A percentile compares a stretch with the other conserved stretches of the same genome.
Conservation (phyloP, 2,329 filamentous ascomycete species). For the Cladophialophora yegresii region DNA sequence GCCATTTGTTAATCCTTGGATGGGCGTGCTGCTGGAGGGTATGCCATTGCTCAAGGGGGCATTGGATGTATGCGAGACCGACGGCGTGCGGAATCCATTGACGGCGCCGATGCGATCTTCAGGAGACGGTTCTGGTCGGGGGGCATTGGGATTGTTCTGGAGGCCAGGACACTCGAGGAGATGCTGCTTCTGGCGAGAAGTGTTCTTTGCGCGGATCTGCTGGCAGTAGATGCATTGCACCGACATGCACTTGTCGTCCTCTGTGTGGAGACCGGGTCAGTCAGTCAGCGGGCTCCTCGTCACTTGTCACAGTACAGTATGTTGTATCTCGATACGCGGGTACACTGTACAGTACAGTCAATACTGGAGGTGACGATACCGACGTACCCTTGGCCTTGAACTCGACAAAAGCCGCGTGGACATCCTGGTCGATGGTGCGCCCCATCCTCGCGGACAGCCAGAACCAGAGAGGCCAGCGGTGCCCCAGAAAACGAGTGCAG, state of each 20-base stretch:
- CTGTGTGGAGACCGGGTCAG: constrained; percentile 30
- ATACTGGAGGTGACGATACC: constrained; percentile 41
- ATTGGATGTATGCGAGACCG: constrained; percentile 47
- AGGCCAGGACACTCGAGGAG: constrained; percentile 54
- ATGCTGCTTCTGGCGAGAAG: constrained; percentile 55
- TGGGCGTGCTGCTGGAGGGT: constrained; percentile 47
- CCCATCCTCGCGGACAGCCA: constrained; percentile 44
- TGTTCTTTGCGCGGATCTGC: constrained; percentile 57
- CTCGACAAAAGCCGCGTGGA: constrained; percentile 56
- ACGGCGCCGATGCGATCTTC: constrained; percentile 45
- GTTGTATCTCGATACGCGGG: constrained; percentile 19
- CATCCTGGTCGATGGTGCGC: constrained; percentile 55
- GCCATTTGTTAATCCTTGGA: constrained; percentile 45
- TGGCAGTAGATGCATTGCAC: constrained; percentile 58
- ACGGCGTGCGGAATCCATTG: constrained; percentile 50
- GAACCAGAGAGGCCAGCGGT: not conserved
- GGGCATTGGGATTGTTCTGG: constrained; percentile 49
- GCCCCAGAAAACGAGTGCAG: not conserved
- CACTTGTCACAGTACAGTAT: constrained; percentile 26
- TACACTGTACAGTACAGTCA: constrained; percentile 39
- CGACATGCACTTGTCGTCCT: constrained; percentile 50
- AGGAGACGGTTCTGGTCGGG: constrained; percentile 46
- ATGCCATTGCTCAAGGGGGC: constrained; percentile 49
- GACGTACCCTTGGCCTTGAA: constrained; percentile 54
- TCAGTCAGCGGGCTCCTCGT: constrained; percentile 22